These are phyloP conservation scores for Arachis monticola DNA, from an alignment of 331 rosid species.

Conservation along the genomic window DNA sequence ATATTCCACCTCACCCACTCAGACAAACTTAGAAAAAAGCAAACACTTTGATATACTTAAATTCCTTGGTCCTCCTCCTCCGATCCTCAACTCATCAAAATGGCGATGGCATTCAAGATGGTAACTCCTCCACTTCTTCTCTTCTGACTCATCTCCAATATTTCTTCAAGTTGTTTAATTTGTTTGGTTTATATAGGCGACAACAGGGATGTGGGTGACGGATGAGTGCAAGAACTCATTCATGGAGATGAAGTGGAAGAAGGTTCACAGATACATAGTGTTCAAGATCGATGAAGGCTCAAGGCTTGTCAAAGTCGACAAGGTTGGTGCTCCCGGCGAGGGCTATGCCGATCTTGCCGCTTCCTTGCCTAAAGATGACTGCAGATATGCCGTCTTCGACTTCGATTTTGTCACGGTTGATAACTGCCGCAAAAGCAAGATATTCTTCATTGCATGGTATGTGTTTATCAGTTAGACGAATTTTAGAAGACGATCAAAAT, in stretches of 20 bases:
- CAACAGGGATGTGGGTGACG: constrained; percentile 99
- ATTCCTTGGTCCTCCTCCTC: constrained; percentile 3
- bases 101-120: constrained; percentile 99
- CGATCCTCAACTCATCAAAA: constrained; percentile 44
- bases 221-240: constrained; percentile 97
- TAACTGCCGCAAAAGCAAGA: constrained; percentile 96
- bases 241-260: constrained; percentile 99
- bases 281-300: constrained; percentile 96
- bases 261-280: constrained; percentile 86
- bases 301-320: constrained; percentile 87
- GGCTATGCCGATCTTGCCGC: constrained; percentile 84
- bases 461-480: not conserved
- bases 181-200: constrained; percentile 53
- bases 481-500: no score
- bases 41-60: not conserved
- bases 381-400: constrained; percentile 96
- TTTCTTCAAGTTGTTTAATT: not conserved
- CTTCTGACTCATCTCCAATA: not conserved
- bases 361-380: constrained; percentile 87
- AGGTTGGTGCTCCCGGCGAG: constrained; percentile 92
- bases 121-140: constrained; percentile 38
- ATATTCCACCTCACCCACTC: constrained; percentile 31
- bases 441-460: constrained; percentile 99
- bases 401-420: constrained; percentile 96
- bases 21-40: not conserved